These are phyloP conservation scores for Phytophthora rubi DNA, from an alignment of 352 stramenopile genomes.

Conservation along the genomic window DNA sequence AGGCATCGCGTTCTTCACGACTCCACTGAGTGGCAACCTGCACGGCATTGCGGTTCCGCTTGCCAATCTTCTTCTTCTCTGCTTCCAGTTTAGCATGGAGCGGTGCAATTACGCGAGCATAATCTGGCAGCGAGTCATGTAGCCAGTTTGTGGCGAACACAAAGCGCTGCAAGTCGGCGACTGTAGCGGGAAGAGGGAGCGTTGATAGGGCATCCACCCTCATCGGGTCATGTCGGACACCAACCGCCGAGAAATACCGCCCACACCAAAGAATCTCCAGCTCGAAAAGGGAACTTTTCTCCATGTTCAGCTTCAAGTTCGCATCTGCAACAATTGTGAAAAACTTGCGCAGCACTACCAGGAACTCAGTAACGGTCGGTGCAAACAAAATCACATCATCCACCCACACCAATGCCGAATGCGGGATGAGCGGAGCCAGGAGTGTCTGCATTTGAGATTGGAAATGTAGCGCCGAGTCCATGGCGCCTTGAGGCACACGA, in stretches of 20 bases:
- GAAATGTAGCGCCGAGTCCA: slow-evolving; percentile 5
- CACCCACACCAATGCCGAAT: slow-evolving; percentile 30
- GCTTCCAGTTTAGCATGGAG: background rate
- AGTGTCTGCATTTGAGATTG: background rate
- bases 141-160: background rate
- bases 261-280: background rate
- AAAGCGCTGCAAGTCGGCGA: background rate
- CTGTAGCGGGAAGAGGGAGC: background rate
- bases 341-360: background rate
- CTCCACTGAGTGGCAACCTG: background rate
- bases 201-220: background rate
- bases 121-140: background rate
- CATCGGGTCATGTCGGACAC: background rate
- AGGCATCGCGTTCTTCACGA: background rate
- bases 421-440: slow-evolving; percentile 12
- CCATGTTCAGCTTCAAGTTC: background rate
- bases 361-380: background rate
- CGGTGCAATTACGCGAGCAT: background rate
- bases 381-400: slow-evolving; percentile 34
- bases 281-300: background rate
- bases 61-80: background rate
- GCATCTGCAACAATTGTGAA: background rate
- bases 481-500: slow-evolving; percentile 4
- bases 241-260: background rate
- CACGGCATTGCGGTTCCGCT: background rate